Percentiles rank a stretch among this genome's conserved stretches.
Evolutionary conservation across 2,329 filamentous ascomycete genomes (phyloP).

Genomic region (Colletotrichum filicis): DNA sequence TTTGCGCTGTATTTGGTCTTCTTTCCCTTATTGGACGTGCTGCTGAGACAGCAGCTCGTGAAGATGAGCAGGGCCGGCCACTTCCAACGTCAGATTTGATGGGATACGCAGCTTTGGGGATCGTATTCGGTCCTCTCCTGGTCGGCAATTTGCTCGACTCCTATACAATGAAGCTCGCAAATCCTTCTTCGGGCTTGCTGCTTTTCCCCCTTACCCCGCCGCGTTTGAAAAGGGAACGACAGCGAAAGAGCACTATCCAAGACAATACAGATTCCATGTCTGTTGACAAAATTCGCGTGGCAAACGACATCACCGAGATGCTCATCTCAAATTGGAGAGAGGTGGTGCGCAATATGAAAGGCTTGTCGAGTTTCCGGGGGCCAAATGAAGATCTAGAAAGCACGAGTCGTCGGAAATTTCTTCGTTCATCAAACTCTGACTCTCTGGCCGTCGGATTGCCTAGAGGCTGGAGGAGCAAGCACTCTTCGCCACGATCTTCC

Average conservation of each 20-base stretch:
- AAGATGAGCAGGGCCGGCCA: conserved; percentile 62
- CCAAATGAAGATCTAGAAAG: conserved; percentile 31
- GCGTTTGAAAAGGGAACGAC: conserved; percentile 53
- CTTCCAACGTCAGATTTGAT: conserved; percentile 69
- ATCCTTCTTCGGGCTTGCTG: conserved; percentile 53
- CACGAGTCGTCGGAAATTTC: conserved; percentile 29
- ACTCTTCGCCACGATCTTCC: conserved; percentile 29
- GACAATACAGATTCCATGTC: conserved; percentile 42
- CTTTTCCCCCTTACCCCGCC: conserved; percentile 56
- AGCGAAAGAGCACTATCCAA: conserved; percentile 40
- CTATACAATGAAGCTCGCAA: conserved; percentile 59
- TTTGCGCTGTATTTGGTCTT: conserved; percentile 75
- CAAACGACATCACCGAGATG: conserved; percentile 72
- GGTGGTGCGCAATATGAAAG: conserved; percentile 69
- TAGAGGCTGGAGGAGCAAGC: conserved; percentile 46
- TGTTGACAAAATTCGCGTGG: conserved; percentile 67
- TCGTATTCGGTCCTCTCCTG: conserved; percentile 73
- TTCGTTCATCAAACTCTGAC: conserved; percentile 56
- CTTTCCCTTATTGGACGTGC: conserved; percentile 69
- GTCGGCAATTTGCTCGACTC: conserved; percentile 66
- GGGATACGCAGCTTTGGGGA: conserved; percentile 71
- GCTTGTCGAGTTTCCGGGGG: conserved; percentile 49
- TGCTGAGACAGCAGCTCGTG: conserved; percentile 63
- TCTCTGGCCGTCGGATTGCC: conserved; percentile 51
- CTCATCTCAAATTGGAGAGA: conserved; percentile 74